Evolutionary conservation across 495 filamentous ascomycete species (phyloP).

Genomic region (Penicillium atrosanguineum): DNA sequence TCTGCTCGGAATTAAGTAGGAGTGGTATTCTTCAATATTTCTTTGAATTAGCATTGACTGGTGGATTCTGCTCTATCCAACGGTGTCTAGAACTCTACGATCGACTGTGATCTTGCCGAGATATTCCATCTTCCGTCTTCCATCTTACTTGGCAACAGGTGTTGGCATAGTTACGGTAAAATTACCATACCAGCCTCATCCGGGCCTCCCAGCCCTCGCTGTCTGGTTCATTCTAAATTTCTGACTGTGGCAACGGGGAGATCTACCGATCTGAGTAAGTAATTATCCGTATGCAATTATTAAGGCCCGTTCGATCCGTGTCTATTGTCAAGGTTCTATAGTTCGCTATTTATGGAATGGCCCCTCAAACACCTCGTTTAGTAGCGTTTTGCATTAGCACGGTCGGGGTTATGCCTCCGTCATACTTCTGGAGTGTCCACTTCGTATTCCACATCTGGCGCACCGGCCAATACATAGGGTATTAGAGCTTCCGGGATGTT

Average conservation of each 20-base stretch:
- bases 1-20: background rate
- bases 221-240: constrained; percentile 24
- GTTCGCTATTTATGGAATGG: background rate
- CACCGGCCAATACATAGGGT: background rate
- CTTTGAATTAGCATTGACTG: too few species aligned
- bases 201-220: constrained; percentile 3
- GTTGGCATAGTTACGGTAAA: background rate
- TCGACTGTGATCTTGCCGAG: too few species aligned
- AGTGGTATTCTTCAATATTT: background rate
- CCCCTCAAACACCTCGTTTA: constrained; percentile 6
- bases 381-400: background rate
- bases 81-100: too few species aligned
- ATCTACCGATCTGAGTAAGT: background rate
- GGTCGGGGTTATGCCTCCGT: constrained; percentile 5
- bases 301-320: background rate
- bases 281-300: constrained; percentile 2
- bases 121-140: too few species aligned
- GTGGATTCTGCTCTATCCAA: too few species aligned
- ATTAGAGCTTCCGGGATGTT: background rate
- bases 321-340: too few species aligned
- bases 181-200: constrained; percentile 7
- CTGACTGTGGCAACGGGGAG: constrained; percentile 22
- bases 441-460: background rate
- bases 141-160: background rate
- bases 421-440: constrained; percentile 10